Base-by-base conservation (phyloP, 2,329 filamentous ascomycete genomes). In the Aureobasidium sp. region DNA sequence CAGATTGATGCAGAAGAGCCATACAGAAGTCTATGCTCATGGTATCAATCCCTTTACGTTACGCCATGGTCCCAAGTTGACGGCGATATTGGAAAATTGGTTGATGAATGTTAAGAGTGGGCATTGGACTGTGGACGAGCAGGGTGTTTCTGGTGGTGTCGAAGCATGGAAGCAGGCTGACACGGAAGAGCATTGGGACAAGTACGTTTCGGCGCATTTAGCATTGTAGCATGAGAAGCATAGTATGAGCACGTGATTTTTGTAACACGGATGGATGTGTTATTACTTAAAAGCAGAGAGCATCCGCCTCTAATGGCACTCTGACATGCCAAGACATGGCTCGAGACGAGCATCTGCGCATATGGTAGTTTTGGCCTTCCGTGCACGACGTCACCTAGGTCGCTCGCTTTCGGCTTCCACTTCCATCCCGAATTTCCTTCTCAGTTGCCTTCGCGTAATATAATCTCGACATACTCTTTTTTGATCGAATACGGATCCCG, bases 41-140 rank as follows among this genome's bases (percentile, higher is more conserved):
- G 71, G 68, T 9, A 68, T 72, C 58, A 72, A 72, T 47, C 71
- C 70, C 4, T 72, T 71, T 37, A 70, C 71, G 1, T 70, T 72
- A 65, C 56, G 69, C 34, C 71, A 73, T 64, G 71, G 70, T 1
- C 70, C 70, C 6, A 72, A 72, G 49, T 61, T 73, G 55, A 67
- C 69, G 1, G 70, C 68, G 0, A 67, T 73, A 11, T 52, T 73
- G 61, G 70, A 71, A 65, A 72, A 69, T 44, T 73, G 71, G 71
- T 61, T 69, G 48, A 61, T 67, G 51, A 68, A 71, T 61, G 66
- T 73, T 14, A 68, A 71, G 61, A 69, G 64, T 39, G 71, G 70
- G 39, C 70, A 72, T 61, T 72, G 71, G 71, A 66, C 58, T 34
- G 68, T 71, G 15, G 70, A 72, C 61, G 65, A 65, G 47, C 67